Evolutionary conservation across 495 filamentous ascomycete genomes (phyloP).

Genomic region (Aspergillus bertholletiae): DNA sequence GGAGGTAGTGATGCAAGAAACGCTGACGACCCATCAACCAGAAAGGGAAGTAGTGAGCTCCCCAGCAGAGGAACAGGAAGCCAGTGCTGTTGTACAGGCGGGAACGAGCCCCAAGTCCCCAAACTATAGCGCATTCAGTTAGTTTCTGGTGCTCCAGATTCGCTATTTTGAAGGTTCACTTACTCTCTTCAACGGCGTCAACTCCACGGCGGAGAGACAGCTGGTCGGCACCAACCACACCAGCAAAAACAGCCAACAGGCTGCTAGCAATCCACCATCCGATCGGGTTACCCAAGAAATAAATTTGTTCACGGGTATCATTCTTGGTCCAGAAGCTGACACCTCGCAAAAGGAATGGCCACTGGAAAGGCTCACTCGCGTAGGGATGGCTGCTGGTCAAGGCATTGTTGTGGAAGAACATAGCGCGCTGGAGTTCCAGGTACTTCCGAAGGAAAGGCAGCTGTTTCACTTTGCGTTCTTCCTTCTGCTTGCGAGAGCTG

Average conservation of each 20-base stretch:
- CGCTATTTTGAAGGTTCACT: conserved; percentile 37
- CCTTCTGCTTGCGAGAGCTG: conserved; percentile 63
- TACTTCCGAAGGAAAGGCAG: conserved; percentile 91
- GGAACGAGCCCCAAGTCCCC: conserved; percentile 73
- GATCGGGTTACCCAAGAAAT: conserved; percentile 95
- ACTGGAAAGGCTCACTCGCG: conserved; percentile 89
- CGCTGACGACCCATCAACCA: conserved; percentile 74
- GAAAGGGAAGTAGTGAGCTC: conserved; percentile 71
- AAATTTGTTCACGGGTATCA: conserved; percentile 94
- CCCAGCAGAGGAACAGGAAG: conserved; percentile 92
- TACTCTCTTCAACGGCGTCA: conserved; percentile 90
- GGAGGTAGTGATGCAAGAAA: conserved; percentile 76
- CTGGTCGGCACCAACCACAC: conserved; percentile 90
- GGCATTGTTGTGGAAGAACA: conserved; percentile 99
- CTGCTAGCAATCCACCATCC: conserved; percentile 97
- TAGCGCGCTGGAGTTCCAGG: conserved; percentile 92
- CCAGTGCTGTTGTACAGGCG: conserved; percentile 97
- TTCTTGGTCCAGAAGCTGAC: conserved; percentile 99
- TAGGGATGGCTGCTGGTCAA: conserved; percentile 96
- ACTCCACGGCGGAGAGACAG: conserved; percentile 86
- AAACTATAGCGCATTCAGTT: conserved; percentile 25
- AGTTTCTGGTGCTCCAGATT: conserved; percentile 2
- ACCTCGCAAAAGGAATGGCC: conserved; percentile 94
- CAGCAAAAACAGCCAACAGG: conserved; percentile 87
- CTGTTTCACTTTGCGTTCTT: conserved; percentile 71